Conservation (phyloP, 768 basidiomycete genomes). For the Fomitopsis pulvina region DNA sequence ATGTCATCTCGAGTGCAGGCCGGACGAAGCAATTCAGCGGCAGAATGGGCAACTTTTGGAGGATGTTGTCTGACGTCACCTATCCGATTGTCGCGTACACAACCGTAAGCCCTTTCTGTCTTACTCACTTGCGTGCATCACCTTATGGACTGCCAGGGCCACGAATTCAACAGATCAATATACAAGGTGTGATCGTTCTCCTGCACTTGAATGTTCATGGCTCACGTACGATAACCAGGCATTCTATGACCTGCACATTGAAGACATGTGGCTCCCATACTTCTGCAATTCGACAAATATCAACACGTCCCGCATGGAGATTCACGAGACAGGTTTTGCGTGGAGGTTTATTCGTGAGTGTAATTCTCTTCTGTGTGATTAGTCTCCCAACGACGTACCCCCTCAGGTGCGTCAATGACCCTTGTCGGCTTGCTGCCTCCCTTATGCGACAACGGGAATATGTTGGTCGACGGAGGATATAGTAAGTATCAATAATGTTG, state of each 20-base stretch:
- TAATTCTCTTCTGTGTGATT: not conserved
- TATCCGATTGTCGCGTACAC: conserved; percentile 92
- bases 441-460: conserved; percentile 87
- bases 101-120: conserved; percentile 39
- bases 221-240: conserved; percentile 36
- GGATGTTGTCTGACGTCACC: conserved; percentile 88
- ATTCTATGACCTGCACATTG: conserved; percentile 91
- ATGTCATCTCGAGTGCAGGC: conserved; percentile 78
- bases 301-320: conserved; percentile 92
- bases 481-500: conserved; percentile 38
- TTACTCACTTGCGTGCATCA: not conserved
- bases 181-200: conserved; percentile 57
- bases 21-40: conserved; percentile 88
- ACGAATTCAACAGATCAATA: conserved; percentile 91
- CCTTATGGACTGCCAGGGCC: conserved; percentile 53
- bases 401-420: conserved; percentile 90
- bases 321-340: conserved; percentile 97
- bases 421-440: conserved; percentile 93
- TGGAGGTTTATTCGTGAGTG: conserved; percentile 82
- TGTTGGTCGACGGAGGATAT: conserved; percentile 88
- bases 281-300: conserved; percentile 99
- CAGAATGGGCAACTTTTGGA: conserved; percentile 92
- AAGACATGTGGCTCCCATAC: conserved; percentile 98
- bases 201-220: not conserved
- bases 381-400: not conserved